Base-by-base conservation (phyloP, 2,329 filamentous ascomycete genomes). In the Exophiala lecanii-corni region DNA sequence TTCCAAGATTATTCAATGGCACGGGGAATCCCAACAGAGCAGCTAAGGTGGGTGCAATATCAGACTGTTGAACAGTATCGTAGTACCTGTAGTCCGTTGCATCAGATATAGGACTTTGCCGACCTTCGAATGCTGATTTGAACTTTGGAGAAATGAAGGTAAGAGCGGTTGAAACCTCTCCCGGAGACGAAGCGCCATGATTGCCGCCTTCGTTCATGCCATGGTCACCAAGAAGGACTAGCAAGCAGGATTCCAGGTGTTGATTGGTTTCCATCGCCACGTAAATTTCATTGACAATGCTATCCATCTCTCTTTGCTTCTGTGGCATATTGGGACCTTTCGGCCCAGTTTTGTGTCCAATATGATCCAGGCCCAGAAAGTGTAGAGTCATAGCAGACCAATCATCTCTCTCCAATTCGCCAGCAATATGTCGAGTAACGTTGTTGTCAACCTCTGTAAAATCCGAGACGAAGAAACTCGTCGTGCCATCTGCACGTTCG, bases 121-220 rank as follows among this genome's bases (percentile, higher is more conserved):
- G 47, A 15, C 58, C 59, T 13, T 60, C 51, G 2, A 73, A 71
- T 5, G 89, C 67, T 1, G 66, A 60, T 57, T 76, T 78, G 32
- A 95, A 72, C 58, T 88, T 92, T 0, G 91, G 89, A 2, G 89
- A 92, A 51, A 94, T 78, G 62, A 98, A 97, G 15, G 96, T 77
- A 7, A 98, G 69, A 12, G 92, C 92, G 0, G 92, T 84, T 1
- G 91, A 96, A 1, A 92, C 97, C 69, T 98, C 92, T 32, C 92
- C 91, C 1, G 88, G 79, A 0, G 89, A 89, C 7, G 91, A 96
- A 28, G 91, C 92, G 20, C 92, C 92, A 61, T 98, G 92, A 55
- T 97, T 97, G 2, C 92, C 92, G 15, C 87, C 92, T 56, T 97
- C 91, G 56, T 97, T 98, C 92, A 98, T 98, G n/a, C 92, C 92